A percentile compares a stretch with the other conserved stretches of the same genome.
Conservation (phyloP, 2,329 filamentous ascomycete genomes). For the Colletotrichum horii region DNA sequence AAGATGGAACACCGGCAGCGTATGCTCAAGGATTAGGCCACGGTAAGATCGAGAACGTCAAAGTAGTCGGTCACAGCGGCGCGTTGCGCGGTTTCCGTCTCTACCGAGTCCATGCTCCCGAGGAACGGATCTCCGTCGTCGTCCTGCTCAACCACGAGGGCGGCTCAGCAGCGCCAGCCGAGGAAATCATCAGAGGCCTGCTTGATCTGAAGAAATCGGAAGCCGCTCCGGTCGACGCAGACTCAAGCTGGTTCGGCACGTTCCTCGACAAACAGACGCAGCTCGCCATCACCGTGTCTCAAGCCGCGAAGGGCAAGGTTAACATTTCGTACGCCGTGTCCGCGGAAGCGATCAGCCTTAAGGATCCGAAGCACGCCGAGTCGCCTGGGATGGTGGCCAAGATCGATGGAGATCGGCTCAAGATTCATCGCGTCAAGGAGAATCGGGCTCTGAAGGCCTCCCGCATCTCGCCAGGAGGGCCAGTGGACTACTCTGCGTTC, state of each 20-base stretch:
- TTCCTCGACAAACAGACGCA: slow-evolving; percentile 43
- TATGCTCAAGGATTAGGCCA: slow-evolving; percentile 43
- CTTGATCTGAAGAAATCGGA: slow-evolving; percentile 28
- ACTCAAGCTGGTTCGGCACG: slow-evolving; percentile 34
- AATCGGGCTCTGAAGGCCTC: neutral
- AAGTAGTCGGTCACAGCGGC: slow-evolving; percentile 42
- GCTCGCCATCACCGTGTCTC: slow-evolving; percentile 32
- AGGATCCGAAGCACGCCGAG: slow-evolving; percentile 24
- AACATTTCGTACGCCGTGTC: slow-evolving; percentile 32
- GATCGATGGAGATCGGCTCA: slow-evolving; percentile 34
- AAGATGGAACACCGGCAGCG: slow-evolving; percentile 36
- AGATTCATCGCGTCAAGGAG: slow-evolving; percentile 30
- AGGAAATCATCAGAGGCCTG: slow-evolving; percentile 34
- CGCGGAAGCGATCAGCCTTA: slow-evolving; percentile 28
- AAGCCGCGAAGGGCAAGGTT: slow-evolving; percentile 31
- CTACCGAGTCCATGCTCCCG: slow-evolving; percentile 36
- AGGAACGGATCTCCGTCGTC: slow-evolving; percentile 40
- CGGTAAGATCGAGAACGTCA: slow-evolving; percentile 27
- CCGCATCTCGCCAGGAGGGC: neutral
- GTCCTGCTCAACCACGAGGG: slow-evolving; percentile 44
- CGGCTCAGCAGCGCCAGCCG: slow-evolving; percentile 28
- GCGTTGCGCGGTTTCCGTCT: slow-evolving; percentile 46
- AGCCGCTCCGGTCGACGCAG: slow-evolving; percentile 8
- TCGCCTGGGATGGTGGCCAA: slow-evolving; percentile 28
- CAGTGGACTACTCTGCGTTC: slow-evolving; percentile 27